Percentiles rank a stretch among this genome's conserved stretches.
Evolutionary conservation across 257 asterid species (phyloP).

Genomic region (Eucommia ulmoides): DNA sequence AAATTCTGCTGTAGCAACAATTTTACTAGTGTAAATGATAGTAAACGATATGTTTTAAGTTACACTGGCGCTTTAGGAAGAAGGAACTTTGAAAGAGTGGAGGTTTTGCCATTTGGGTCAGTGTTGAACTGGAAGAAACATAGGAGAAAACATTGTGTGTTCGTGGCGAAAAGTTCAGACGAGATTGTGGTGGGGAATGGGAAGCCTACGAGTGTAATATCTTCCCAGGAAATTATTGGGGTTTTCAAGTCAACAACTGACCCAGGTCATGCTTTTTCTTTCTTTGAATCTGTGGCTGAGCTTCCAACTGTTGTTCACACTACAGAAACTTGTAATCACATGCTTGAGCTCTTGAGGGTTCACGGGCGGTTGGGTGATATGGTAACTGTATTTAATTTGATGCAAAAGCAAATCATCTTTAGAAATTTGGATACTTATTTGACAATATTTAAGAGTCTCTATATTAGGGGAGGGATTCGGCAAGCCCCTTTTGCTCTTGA

Average conservation of each 20-base stretch:
- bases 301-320: constrained; percentile 59
- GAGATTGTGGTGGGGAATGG: constrained; percentile 27
- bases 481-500: constrained; percentile 68
- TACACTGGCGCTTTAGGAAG: constrained; percentile 20
- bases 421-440: constrained; percentile 69
- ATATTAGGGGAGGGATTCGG: constrained; percentile 63
- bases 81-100: constrained; percentile 23
- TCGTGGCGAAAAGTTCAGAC: constrained; percentile 33
- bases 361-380: constrained; percentile 48
- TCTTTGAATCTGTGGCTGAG: constrained; percentile 42
- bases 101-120: constrained; percentile 25
- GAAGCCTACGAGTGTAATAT: constrained; percentile 21
- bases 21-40: constrained; percentile 21
- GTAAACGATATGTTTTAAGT: constrained; percentile 13
- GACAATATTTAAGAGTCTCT: constrained; percentile 57
- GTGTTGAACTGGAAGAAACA: constrained; percentile 28
- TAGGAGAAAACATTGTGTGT: constrained; percentile 31
- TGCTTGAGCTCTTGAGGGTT: constrained; percentile 73
- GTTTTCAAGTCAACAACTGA: constrained; percentile 45
- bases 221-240: constrained; percentile 51
- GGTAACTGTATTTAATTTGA: constrained; percentile 71
- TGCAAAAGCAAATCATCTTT: constrained; percentile 81
- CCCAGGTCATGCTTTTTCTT: constrained; percentile 38
- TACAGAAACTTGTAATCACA: constrained; percentile 74
- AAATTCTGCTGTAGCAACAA: constrained; percentile 28